Percentiles rank a stretch among this genome's conserved stretches.
phyloP scores from a whole-genome alignment of 768 basidiomycete species.

The Gloeostereum incarnatum region DNA sequence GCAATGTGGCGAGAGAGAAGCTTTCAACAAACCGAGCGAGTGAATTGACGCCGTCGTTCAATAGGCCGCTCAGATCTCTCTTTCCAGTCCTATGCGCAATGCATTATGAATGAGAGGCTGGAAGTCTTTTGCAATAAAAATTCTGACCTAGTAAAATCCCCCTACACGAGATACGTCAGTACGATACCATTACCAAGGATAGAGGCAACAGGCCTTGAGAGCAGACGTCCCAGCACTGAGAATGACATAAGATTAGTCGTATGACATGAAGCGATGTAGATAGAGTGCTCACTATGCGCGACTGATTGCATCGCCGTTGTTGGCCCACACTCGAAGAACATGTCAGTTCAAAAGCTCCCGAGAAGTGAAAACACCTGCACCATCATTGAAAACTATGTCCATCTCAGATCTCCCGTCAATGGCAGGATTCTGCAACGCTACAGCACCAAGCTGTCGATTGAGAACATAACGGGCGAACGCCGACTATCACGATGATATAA shows the following conservation, averaged over 20 bases:
- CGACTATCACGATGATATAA: conserved; percentile 40
- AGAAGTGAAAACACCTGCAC: conserved; percentile 23
- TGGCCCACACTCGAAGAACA: conserved; percentile 77
- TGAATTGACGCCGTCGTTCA: conserved; percentile 95
- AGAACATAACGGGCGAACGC: conserved; percentile 86
- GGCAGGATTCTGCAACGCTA: conserved; percentile 53
- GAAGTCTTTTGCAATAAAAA: not conserved
- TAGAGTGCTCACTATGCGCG: conserved; percentile 60
- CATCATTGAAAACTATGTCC: conserved; percentile 74
- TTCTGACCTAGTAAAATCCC: conserved; percentile 75
- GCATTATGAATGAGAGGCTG: not conserved
- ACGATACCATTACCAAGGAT: conserved; percentile 1
- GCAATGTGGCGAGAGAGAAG: not conserved
- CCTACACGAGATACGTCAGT: conserved; percentile 28
- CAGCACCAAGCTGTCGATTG: conserved; percentile 61
- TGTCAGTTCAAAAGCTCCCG: not conserved
- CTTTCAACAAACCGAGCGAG: conserved; percentile 50
- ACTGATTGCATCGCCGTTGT: conserved; percentile 95
- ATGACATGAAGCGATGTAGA: not conserved
- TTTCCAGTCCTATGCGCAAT: conserved; percentile 71
- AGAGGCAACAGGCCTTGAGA: conserved; percentile 56
- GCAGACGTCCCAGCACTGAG: conserved; percentile 89
- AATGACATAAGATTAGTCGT: not conserved
- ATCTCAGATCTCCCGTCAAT: conserved; percentile 46
- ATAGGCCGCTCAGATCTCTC: conserved; percentile 82